phyloP scores from a whole-genome alignment of 2,329 filamentous ascomycete genomes.

The Fusarium xyrophilum region DNA sequence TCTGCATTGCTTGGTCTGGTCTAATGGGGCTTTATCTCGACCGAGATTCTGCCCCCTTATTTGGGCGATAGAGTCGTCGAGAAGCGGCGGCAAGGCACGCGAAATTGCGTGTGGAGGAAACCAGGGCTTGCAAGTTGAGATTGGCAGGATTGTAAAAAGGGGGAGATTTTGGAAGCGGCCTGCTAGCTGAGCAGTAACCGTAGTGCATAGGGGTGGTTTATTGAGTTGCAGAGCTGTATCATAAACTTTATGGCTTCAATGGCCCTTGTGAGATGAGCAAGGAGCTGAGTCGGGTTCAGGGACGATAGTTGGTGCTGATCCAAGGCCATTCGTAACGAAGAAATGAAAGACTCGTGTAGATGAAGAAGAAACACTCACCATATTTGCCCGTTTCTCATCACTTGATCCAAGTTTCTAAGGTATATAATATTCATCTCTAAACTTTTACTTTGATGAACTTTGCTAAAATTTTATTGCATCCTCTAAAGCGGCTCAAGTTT shows the following conservation, averaged over 20 bases:
- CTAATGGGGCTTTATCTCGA: constrained; percentile 34
- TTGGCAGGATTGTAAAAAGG: constrained; percentile 35
- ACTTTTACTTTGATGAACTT: neutral
- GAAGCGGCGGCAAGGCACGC: constrained; percentile 26
- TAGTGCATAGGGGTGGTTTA: constrained; percentile 3
- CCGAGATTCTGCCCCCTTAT: constrained; percentile 24
- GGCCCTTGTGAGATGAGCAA: constrained; percentile 13
- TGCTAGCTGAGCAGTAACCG: constrained; percentile 21
- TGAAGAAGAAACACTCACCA: constrained; percentile 19
- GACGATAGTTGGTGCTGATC: constrained; percentile 14
- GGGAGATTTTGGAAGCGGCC: neutral
- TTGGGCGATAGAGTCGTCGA: constrained; percentile 36
- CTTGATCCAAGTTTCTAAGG: neutral
- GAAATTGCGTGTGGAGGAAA: constrained; percentile 1
- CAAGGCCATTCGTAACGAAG: constrained; percentile 23
- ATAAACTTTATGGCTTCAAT: constrained; percentile 36
- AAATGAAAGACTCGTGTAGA: constrained; percentile 21
- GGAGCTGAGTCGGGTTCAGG: constrained; percentile 3
- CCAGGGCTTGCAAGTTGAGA: constrained; percentile 24
- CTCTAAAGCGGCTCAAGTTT: neutral
- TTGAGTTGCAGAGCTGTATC: constrained; percentile 23
- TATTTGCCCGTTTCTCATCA: neutral
- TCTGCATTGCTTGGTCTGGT: constrained; percentile 25
- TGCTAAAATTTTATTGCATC: neutral
- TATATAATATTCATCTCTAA: neutral